Percentiles rank a stretch among this genome's conserved stretches.
Conservation (phyloP, 441 rosid species). For the Pelargonium cotyledonis region DNA sequence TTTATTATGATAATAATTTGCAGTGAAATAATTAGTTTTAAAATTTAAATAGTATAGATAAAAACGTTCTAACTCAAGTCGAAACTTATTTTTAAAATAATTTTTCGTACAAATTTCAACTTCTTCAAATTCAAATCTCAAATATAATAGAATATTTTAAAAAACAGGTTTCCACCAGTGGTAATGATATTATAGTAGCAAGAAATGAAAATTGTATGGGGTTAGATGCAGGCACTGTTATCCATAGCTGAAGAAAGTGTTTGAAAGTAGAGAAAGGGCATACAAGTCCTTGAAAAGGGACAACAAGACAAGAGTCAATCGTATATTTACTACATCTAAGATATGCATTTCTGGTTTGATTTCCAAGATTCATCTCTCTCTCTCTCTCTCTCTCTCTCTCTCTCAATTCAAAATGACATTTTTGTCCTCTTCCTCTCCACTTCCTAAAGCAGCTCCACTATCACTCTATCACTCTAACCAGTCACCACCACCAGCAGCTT, state of each 20-base stretch:
- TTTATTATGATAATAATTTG: too few species aligned
- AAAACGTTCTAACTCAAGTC: too few species aligned
- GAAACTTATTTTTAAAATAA: too few species aligned
- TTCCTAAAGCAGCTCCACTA: constrained; percentile 2
- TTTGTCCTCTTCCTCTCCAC: constrained; percentile 19
- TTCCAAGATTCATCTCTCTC: constrained; percentile 13
- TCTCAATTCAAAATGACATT: constrained; percentile 10
- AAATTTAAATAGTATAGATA: too few species aligned
- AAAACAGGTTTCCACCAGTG: too few species aligned
- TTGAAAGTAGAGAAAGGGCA: constrained; percentile 6
- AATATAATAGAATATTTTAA: too few species aligned
- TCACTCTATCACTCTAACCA: background rate
- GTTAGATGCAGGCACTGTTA: background rate
- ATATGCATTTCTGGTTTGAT: constrained; percentile 19
- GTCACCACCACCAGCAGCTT: constrained; percentile 26
- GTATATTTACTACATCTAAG: background rate
- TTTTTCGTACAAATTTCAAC: too few species aligned
- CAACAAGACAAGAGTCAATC: constrained; percentile 15
- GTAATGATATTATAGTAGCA: too few species aligned
- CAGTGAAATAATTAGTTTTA: too few species aligned
- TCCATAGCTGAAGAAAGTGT: background rate
- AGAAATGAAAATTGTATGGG: too few species aligned
- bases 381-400: background rate
- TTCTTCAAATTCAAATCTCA: too few species aligned
- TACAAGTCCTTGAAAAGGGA: constrained; percentile 20